Conservation (phyloP, 2,329 filamentous ascomycete species). For the Cercospora janseana region DNA sequence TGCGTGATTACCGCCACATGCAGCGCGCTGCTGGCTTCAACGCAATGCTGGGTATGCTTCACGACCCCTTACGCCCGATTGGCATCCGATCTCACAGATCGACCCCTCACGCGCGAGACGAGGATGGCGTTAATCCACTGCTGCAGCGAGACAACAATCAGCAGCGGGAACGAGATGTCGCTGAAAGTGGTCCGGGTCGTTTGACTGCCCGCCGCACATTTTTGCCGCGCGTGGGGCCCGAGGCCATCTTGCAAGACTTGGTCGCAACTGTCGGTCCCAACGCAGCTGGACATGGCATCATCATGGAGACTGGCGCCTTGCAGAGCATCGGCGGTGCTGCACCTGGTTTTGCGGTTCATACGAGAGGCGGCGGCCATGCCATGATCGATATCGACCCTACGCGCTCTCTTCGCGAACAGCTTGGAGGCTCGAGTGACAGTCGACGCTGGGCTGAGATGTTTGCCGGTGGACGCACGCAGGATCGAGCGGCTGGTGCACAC, state of each 20-base stretch:
- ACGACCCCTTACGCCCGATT: conserved; percentile 25
- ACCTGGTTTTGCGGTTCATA: conserved; percentile 28
- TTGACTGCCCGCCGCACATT: conserved; percentile 25
- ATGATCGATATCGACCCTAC: conserved; percentile 33
- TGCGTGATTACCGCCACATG: conserved; percentile 30
- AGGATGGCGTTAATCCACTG: conserved; percentile 85
- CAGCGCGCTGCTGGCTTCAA: conserved; percentile 28
- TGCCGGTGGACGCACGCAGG: conserved; percentile 52
- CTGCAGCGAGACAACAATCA: conserved; percentile 54
- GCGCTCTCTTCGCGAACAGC: conserved; percentile 28
- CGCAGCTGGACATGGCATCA: conserved; percentile 18
- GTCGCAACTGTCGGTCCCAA: conserved; percentile 26
- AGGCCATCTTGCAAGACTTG: conserved; percentile 29
- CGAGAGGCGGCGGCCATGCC: conserved; percentile 20
- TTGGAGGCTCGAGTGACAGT: conserved; percentile 7
- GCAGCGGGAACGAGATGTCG: conserved; percentile 11
- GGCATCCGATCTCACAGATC: conserved; percentile 30
- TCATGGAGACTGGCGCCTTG: conserved; percentile 29
- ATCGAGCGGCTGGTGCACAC: conserved; percentile 37
- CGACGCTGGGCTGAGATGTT: conserved; percentile 33
- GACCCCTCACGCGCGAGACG: conserved; percentile 50
- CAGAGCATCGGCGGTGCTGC: conserved; percentile 22
- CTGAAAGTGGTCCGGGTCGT: conserved; percentile 10
- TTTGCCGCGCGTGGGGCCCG: conserved; percentile 25
- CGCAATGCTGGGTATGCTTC: conserved; percentile 33